phyloP scores from a whole-genome alignment of 2,329 filamentous ascomycete species.

The Paramyrothecium sp. region DNA sequence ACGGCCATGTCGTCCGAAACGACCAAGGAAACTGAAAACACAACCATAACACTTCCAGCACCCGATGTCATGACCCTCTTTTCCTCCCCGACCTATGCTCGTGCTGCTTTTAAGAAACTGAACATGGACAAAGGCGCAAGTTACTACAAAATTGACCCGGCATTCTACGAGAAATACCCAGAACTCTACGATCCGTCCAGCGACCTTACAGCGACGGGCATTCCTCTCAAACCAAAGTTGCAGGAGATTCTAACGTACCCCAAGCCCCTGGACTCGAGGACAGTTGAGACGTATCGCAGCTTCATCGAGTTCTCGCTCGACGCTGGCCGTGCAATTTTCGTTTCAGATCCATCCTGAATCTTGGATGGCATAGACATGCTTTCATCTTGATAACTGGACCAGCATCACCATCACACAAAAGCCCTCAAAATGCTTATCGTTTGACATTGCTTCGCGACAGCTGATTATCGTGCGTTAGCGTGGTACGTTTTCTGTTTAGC shows the following conservation, averaged over 20 bases:
- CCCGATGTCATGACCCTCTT: slow-evolving; percentile 20
- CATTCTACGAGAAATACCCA: slow-evolving; percentile 28
- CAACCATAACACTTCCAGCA: slow-evolving; percentile 15
- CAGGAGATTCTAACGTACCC: slow-evolving; percentile 27
- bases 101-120: slow-evolving; percentile 20
- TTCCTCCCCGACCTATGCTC: slow-evolving; percentile 17
- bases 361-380: neutral
- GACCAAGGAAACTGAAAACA: neutral
- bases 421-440: too few species aligned
- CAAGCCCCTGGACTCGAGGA: slow-evolving; percentile 22
- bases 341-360: neutral
- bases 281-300: slow-evolving; percentile 27
- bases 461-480: neutral
- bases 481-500: neutral
- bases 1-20: slow-evolving; percentile 17
- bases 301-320: slow-evolving; percentile 30
- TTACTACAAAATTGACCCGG: slow-evolving; percentile 30
- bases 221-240: slow-evolving; percentile 23
- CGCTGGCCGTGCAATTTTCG: slow-evolving; percentile 15
- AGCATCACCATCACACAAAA: neutral
- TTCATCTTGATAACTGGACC: neutral
- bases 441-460: neutral
- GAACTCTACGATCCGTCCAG: slow-evolving; percentile 24
- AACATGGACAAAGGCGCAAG: slow-evolving; percentile 29
- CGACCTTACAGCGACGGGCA: slow-evolving; percentile 22